These are phyloP conservation scores for Chaetomium fimeti DNA, from an alignment of 495 filamentous ascomycete species.

Conservation along the genomic window DNA sequence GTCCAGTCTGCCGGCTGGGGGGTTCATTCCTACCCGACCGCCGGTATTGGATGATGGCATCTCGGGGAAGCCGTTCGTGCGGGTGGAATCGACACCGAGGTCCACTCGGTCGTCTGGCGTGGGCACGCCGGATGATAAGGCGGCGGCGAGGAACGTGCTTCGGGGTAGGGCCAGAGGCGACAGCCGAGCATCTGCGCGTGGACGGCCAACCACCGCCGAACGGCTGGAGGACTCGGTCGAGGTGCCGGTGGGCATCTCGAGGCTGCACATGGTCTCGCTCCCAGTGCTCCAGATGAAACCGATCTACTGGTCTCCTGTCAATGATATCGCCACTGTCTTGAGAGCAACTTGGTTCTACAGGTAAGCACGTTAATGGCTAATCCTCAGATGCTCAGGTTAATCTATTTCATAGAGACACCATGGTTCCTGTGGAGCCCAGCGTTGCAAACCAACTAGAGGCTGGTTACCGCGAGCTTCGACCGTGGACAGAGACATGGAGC, in stretches of 20 bases:
- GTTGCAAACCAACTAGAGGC: constrained; percentile 89
- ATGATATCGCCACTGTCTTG: constrained; percentile 78
- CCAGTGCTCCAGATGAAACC: constrained; percentile 77
- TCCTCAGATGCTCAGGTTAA: neutral
- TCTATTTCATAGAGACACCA: constrained; percentile 61
- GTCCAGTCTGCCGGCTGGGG: constrained; percentile 16
- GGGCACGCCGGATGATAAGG: constrained; percentile 28
- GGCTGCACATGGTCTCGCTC: constrained; percentile 62
- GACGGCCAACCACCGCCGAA: neutral
- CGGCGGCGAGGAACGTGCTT: neutral
- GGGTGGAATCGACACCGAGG: constrained; percentile 35
- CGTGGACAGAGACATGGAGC: constrained; percentile 90
- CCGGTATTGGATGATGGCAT: constrained; percentile 45
- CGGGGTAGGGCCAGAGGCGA: constrained; percentile 23
- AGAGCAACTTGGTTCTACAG: constrained; percentile 94
- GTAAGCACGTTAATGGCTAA: constrained; percentile 9
- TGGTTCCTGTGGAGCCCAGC: constrained; percentile 82
- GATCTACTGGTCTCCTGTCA: constrained; percentile 96
- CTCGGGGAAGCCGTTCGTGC: constrained; percentile 47
- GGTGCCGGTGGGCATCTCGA: constrained; percentile 73
- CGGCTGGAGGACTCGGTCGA: constrained; percentile 39
- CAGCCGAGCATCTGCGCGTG: constrained; percentile 16
- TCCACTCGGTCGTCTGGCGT: constrained; percentile 21
- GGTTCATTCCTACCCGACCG: constrained; percentile 30
- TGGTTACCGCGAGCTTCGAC: constrained; percentile 80